Conservation (phyloP, 495 filamentous ascomycete genomes). For the Hypomontagnella submonticulosa region DNA sequence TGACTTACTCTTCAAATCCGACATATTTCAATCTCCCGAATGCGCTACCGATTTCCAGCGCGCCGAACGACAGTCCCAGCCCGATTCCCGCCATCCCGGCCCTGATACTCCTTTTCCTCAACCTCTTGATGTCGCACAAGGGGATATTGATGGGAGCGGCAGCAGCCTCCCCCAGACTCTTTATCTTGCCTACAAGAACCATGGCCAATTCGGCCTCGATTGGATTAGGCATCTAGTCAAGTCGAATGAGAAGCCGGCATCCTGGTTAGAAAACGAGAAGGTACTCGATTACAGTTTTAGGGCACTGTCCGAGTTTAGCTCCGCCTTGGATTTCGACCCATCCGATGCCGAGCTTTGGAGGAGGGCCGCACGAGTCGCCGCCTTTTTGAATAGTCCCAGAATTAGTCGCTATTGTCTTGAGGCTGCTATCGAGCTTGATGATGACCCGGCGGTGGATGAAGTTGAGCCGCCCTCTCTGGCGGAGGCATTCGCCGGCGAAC, state of each 20-base stretch:
- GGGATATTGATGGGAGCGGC: constrained; percentile 72
- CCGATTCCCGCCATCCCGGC: constrained; percentile 54
- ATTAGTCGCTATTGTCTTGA: constrained; percentile 90
- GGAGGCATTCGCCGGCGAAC: constrained; percentile 83
- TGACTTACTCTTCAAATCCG: constrained; percentile 83
- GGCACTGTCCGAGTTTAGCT: constrained; percentile 71
- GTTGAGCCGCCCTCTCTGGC: constrained; percentile 84
- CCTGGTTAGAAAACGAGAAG: constrained; percentile 53
- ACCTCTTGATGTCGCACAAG: constrained; percentile 55
- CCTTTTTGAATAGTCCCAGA: constrained; percentile 77
- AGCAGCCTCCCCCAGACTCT: constrained; percentile 88
- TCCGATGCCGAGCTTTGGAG: constrained; percentile 96
- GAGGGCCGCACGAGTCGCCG: constrained; percentile 79
- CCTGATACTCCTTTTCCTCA: constrained; percentile 53
- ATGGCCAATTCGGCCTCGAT: constrained; percentile 89
- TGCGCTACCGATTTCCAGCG: constrained; percentile 80
- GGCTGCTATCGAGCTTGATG: constrained; percentile 87
- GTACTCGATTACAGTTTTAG: constrained; percentile 54
- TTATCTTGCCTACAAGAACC: constrained; percentile 94
- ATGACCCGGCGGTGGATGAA: constrained; percentile 74
- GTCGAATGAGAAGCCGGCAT: constrained; percentile 43
- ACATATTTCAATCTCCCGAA: constrained; percentile 92
- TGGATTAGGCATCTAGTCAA: constrained; percentile 64
- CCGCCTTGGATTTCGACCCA: constrained; percentile 88
- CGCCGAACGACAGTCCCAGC: constrained; percentile 71